Evolutionary conservation across 192 early-diverging fungal genomes (phyloP).

Genomic region (Pilobolus umbonatus): DNA sequence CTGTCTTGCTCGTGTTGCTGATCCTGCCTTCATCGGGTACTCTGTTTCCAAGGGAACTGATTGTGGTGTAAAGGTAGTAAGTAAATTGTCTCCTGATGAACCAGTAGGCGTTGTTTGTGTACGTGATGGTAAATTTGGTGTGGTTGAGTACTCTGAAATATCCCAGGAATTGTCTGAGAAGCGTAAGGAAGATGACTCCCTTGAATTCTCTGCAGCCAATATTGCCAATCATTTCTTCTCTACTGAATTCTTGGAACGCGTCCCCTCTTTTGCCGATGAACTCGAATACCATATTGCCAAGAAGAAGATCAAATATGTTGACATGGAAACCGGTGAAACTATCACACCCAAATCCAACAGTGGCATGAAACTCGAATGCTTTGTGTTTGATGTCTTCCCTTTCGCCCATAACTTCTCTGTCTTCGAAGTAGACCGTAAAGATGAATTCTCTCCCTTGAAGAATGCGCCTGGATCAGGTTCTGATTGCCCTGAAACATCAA

Average conservation of each 20-base stretch:
- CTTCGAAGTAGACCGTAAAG: constrained; percentile 85
- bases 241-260: constrained; percentile 79
- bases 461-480: constrained; percentile 85
- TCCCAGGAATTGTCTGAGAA: constrained; percentile 62
- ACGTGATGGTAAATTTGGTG: constrained; percentile 73
- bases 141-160: constrained; percentile 98
- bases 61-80: constrained; percentile 93
- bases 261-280: constrained; percentile 75
- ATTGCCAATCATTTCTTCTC: constrained; percentile 99
- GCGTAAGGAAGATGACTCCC: constrained; percentile 61
- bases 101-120: constrained; percentile 94
- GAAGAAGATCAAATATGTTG: constrained; percentile 96
- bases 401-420: constrained; percentile 85
- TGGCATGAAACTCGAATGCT: constrained; percentile 98
- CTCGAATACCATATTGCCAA: constrained; percentile 96
- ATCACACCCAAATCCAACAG: constrained; percentile 76
- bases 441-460: constrained; percentile 98
- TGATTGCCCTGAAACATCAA: constrained; percentile 92
- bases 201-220: constrained; percentile 90
- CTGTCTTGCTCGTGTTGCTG: constrained; percentile 92
- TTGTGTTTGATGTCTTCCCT: constrained; percentile 99
- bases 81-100: constrained; percentile 82
- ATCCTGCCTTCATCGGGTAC: constrained; percentile 95
- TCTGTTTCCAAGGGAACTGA: constrained; percentile 83
- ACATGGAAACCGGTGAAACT: constrained; percentile 67